Percentiles rank a stretch among this genome's conserved stretches.
phyloP scores from a whole-genome alignment of 495 filamentous ascomycete genomes.

The Talaromyces stipitatus region DNA sequence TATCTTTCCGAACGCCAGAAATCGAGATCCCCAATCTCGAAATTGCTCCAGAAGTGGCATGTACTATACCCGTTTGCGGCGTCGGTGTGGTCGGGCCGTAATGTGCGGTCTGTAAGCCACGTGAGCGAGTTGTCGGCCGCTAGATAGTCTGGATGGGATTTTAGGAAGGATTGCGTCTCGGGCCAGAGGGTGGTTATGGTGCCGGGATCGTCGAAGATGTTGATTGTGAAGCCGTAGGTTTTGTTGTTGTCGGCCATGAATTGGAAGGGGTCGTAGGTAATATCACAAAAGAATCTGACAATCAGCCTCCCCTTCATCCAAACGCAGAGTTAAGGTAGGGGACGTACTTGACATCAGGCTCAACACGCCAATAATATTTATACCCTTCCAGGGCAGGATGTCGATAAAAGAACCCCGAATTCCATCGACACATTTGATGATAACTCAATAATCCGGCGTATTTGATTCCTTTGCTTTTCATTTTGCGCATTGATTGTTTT shows the following conservation, averaged over 20 bases:
- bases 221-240: slow-evolving; percentile 98
- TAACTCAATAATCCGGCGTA: slow-evolving; percentile 85
- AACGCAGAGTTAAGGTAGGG: background rate
- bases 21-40: slow-evolving; percentile 90
- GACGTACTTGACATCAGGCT: slow-evolving; percentile 80
- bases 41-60: slow-evolving; percentile 99
- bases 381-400: slow-evolving; percentile 77
- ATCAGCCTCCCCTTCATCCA: background rate
- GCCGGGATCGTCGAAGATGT: slow-evolving; percentile 84
- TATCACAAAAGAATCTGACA: slow-evolving; percentile 80
- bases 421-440: slow-evolving; percentile 99
- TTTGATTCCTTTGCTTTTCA: slow-evolving; percentile 78
- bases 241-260: slow-evolving; percentile 97
- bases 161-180: slow-evolving; percentile 80
- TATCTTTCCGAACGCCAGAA: slow-evolving; percentile 92
- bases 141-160: slow-evolving; percentile 73
- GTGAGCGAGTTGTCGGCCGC: slow-evolving; percentile 74
- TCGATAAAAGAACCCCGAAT: slow-evolving; percentile 94
- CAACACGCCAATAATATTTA: slow-evolving; percentile 98
- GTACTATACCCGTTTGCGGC: slow-evolving; percentile 90
- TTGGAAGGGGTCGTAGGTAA: slow-evolving; percentile 98
- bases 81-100: slow-evolving; percentile 69
- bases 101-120: slow-evolving; percentile 74
- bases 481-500: slow-evolving; percentile 69
- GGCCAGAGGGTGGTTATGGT: slow-evolving; percentile 88